Base-by-base conservation (phyloP, 495 filamentous ascomycete genomes). In the Endocarpon pusillum region DNA sequence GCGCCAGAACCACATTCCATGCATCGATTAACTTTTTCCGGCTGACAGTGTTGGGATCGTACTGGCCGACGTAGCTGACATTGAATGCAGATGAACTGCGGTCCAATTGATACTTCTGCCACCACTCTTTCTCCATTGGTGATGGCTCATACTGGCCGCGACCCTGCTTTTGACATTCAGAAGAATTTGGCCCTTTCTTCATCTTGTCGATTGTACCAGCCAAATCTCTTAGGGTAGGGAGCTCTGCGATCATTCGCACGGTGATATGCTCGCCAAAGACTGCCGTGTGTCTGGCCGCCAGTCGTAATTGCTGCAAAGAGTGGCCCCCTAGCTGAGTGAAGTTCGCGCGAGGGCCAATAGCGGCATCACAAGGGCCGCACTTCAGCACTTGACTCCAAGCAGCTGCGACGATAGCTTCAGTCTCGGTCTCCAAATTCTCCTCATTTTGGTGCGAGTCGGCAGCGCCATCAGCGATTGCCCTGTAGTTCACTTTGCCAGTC, bases 401-500 rank as follows among this genome's bases (percentile, higher is more conserved):
- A 14, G 36, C 21, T 15, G 34, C 33, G 15, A 42, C 18, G 21
- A 26, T 39, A 11, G 19, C 21, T 21, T 45, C 31, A 17, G 37
- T 33, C 14, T 6, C 31, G 18, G 10, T 44, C 16, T 14, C 10
- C 33, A 35, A 24, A 16, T 31, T 3, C 19, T 29, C 15, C 10
- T 39, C 16, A 18, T 31, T 19, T 19, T 10, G 20, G 12, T 11
- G 38, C 17, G 19, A 6, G 12, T 12, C 4, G 14, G 21, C 40
- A 14, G 12, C 37, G 15, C 15, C 17, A 19, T 10, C 19, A 15
- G 39, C 43, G 26, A 45, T 37, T 17, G 21, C 37, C 24, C 35
- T 42, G 38, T 51, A 51, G 36, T 55, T 48, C 14, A 48, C 19
- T 34, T 55, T 55, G 17, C 48, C 45, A 21, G 35, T 40, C 1